A percentile compares a stretch with the other conserved stretches of the same genome.
Evolutionary conservation across 2,329 filamentous ascomycete genomes (phyloP).

Genomic region (Cladosporium sp.): DNA sequence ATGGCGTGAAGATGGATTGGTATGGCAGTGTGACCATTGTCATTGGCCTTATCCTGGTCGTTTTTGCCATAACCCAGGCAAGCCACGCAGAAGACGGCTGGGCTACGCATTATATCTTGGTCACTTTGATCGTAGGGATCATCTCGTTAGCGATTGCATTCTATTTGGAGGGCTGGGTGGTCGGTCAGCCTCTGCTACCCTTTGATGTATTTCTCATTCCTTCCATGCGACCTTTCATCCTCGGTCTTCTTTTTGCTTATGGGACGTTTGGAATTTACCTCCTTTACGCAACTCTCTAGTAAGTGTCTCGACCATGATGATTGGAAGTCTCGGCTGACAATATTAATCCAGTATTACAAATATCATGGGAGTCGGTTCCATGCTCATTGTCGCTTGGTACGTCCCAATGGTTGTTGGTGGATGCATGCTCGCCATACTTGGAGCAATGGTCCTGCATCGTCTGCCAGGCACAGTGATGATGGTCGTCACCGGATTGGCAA

Average conservation of each 20-base stretch:
- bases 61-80: constrained; percentile 71
- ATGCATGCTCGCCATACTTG: constrained; percentile 57
- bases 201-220: constrained; percentile 64
- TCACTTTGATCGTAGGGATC: constrained; percentile 60
- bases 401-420: constrained; percentile 65
- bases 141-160: constrained; percentile 56
- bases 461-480: constrained; percentile 61
- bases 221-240: constrained; percentile 61
- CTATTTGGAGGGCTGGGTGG: constrained; percentile 70
- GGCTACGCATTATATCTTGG: constrained; percentile 66
- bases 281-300: constrained; percentile 67
- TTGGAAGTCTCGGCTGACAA: not conserved
- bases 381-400: constrained; percentile 66
- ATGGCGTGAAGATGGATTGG: constrained; percentile 64
- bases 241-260: constrained; percentile 62
- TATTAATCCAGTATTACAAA: constrained; percentile 49
- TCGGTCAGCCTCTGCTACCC: constrained; percentile 66
- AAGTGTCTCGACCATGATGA: constrained; percentile 29
- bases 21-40: constrained; percentile 58
- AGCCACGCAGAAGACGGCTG: constrained; percentile 65
- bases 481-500: constrained; percentile 57
- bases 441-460: constrained; percentile 64
- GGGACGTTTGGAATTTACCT: constrained; percentile 65
- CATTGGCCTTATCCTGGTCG: constrained; percentile 62
- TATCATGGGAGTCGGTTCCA: constrained; percentile 54